These are phyloP conservation scores for Saraca asoca DNA, from an alignment of 331 rosid genomes.

Conservation along the genomic window DNA sequence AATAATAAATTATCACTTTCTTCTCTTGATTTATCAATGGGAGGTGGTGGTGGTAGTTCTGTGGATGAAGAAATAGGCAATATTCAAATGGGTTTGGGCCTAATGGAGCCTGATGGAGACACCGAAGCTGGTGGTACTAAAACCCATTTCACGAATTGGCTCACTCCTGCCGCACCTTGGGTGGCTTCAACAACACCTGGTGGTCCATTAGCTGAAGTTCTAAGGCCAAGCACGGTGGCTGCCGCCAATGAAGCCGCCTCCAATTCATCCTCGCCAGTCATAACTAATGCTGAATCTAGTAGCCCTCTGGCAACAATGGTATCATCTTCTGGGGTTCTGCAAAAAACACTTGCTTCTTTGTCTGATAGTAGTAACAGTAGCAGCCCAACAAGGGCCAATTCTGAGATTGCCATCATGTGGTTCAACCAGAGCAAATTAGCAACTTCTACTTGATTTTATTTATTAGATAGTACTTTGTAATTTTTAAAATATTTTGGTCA, in stretches of 20 bases:
- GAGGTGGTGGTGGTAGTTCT: constrained; percentile 47
- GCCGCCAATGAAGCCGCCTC: constrained; percentile 45
- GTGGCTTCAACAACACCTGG: constrained; percentile 53
- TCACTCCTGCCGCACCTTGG: constrained; percentile 51
- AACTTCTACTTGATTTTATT: constrained; percentile 7
- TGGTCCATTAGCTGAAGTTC: constrained; percentile 80
- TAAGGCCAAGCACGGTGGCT: constrained; percentile 53
- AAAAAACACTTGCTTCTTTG: constrained; percentile 55
- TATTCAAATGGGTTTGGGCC: constrained; percentile 49
- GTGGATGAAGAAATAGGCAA: constrained; percentile 43
- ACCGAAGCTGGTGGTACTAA: constrained; percentile 30
- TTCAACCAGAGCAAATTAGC: constrained; percentile 40
- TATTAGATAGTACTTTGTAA: constrained; percentile 9
- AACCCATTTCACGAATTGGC: constrained; percentile 49
- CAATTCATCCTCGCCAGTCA: constrained; percentile 44
- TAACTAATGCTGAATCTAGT: constrained; percentile 46
- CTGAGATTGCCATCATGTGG: constrained; percentile 55
- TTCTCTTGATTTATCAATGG: constrained; percentile 70
- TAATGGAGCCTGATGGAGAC: constrained; percentile 35
- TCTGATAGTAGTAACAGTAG: constrained; percentile 75
- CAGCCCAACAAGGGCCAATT: constrained; percentile 59
- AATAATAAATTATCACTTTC: constrained; percentile 53
- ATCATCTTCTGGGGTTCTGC: constrained; percentile 74
- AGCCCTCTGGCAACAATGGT: constrained; percentile 44
- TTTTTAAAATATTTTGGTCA: constrained; percentile 20